These are phyloP conservation scores for Perkinsus olseni DNA, from an alignment of 169 alveolate genomes.

Conservation along the genomic window DNA sequence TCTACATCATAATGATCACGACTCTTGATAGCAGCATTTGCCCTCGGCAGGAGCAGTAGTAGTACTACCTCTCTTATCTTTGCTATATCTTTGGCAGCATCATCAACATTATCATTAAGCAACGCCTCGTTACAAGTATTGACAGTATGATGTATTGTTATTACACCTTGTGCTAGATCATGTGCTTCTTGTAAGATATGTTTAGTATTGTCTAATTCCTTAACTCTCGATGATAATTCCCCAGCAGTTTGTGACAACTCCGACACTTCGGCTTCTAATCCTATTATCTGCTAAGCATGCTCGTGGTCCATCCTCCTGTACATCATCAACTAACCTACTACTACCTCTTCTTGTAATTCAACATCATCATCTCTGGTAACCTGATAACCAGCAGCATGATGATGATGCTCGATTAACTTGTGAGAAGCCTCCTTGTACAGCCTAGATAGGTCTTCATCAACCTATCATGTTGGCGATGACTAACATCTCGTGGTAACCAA, in stretches of 20 bases:
- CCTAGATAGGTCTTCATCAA: neutral
- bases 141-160: neutral
- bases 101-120: neutral
- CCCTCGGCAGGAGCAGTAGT: neutral
- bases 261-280: neutral
- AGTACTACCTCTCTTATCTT: neutral
- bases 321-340: no score
- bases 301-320: no score
- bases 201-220: neutral
- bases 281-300: neutral
- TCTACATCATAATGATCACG: neutral
- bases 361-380: no score
- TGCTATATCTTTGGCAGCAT: neutral
- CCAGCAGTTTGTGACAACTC: neutral
- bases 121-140: neutral
- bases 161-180: neutral
- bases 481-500: no score
- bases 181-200: neutral
- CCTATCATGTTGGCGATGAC: neutral
- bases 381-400: no score
- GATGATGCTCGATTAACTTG: neutral
- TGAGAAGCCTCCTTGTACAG: neutral
- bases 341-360: no score
- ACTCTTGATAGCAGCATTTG: no score
- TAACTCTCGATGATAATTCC: neutral